Percentiles rank a stretch among this genome's conserved stretches.
Evolutionary conservation across 306 rosid species (phyloP).

Genomic region (Vigna nakashimae): DNA sequence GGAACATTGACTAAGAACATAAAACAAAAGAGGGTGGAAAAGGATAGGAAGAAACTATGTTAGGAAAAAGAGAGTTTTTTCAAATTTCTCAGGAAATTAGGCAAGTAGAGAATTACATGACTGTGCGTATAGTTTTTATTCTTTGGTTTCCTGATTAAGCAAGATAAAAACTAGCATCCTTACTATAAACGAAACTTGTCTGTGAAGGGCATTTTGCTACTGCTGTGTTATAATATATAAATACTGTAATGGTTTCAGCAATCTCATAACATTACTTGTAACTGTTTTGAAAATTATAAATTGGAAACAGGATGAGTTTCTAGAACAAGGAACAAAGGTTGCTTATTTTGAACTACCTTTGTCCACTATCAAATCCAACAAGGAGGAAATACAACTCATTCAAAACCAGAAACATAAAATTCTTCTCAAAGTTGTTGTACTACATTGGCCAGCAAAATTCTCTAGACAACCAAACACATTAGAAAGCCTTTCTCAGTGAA

Average conservation of each 20-base stretch:
- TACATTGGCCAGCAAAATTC: slow-evolving; percentile 17
- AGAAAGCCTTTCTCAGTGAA: slow-evolving; percentile 1
- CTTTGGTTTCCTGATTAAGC: background rate
- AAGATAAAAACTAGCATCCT: background rate
- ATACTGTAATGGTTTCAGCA: background rate
- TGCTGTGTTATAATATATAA: background rate
- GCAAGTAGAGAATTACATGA: background rate
- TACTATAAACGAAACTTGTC: background rate
- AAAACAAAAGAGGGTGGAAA: background rate
- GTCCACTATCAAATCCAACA: slow-evolving; percentile 35
- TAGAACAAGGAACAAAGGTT: slow-evolving; percentile 15
- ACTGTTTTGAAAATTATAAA: background rate
- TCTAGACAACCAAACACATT: slow-evolving; percentile 24
- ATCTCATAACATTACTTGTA: background rate
- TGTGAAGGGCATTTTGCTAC: background rate
- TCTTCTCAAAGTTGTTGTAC: background rate
- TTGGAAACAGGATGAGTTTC: background rate
- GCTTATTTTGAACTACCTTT: background rate
- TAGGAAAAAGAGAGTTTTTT: background rate
- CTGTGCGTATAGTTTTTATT: background rate
- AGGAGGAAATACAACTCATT: background rate
- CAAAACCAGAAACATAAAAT: slow-evolving; percentile 2
- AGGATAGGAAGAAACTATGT: background rate
- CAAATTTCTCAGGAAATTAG: background rate
- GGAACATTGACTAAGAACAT: background rate